Evolutionary conservation across 2,329 filamentous ascomycete genomes (phyloP).

Genomic region (Phaeomoniella chlamydospora): DNA sequence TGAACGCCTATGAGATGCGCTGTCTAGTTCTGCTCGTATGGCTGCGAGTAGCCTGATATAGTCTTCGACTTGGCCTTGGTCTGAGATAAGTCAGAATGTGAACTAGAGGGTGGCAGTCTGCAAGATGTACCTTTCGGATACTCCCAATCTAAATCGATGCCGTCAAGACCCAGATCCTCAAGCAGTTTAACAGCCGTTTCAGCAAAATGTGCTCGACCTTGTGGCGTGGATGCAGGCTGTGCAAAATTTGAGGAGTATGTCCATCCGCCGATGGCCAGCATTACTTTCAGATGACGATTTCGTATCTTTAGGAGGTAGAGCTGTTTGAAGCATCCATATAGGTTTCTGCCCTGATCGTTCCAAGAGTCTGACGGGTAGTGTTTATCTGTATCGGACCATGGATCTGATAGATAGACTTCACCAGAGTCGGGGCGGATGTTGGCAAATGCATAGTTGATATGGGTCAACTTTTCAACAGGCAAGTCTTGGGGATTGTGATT

Average conservation of each 20-base stretch:
- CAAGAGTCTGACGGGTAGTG: conserved; percentile 52
- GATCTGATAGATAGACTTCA: conserved; percentile 62
- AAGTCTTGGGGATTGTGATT: conserved; percentile 78
- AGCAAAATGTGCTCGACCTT: conserved; percentile 52
- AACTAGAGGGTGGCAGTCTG: conserved; percentile 3
- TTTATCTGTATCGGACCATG: conserved; percentile 54
- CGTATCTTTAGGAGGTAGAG: conserved; percentile 61
- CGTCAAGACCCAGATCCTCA: conserved; percentile 61
- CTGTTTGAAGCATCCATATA: conserved; percentile 67
- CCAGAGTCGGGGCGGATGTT: conserved; percentile 68
- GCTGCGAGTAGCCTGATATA: conserved; percentile 27
- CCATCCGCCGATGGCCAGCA: conserved; percentile 77
- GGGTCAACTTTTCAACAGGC: conserved; percentile 66
- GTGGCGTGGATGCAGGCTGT: conserved; percentile 46
- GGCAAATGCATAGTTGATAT: conserved; percentile 83
- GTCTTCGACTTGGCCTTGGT: conserved; percentile 23
- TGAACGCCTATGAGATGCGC: conserved; percentile 1
- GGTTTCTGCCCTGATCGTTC: conserved; percentile 56
- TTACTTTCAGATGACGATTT: conserved; percentile 61
- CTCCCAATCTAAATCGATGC: conserved; percentile 33
- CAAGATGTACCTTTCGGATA: conserved; percentile 21
- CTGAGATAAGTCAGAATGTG: conserved; percentile 15
- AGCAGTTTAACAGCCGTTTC: conserved; percentile 59
- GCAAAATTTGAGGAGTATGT: conserved; percentile 68
- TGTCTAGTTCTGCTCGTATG: conserved; percentile 19